A percentile compares a stretch with the other conserved stretches of the same genome.
These are phyloP conservation scores for Allantophomopsis cytisporea DNA, from an alignment of 2,329 filamentous ascomycete genomes.

Conservation along the genomic window DNA sequence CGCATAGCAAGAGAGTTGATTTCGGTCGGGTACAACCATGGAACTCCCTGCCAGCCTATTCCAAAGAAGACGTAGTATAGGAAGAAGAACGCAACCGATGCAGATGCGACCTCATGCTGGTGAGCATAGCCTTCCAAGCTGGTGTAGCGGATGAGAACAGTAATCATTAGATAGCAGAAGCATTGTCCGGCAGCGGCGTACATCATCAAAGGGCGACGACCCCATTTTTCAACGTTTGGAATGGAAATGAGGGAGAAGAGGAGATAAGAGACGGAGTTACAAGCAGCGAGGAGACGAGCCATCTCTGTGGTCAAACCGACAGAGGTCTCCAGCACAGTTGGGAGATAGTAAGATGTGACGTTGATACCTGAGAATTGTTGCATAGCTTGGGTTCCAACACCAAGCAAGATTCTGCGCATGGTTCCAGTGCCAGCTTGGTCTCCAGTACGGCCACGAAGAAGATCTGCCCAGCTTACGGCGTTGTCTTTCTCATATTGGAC, in stretches of 20 bases:
- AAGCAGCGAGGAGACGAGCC: background rate
- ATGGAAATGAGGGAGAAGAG: background rate
- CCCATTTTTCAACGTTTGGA: constrained; percentile 30
- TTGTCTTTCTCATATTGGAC: constrained; percentile 46
- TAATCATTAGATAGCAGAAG: constrained; percentile 15
- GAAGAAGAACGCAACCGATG: constrained; percentile 4
- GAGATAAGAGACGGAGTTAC: background rate
- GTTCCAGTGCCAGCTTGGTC: constrained; percentile 28
- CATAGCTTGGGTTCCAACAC: constrained; percentile 29
- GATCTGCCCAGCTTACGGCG: background rate
- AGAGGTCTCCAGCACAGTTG: constrained; percentile 30
- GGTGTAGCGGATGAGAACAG: constrained; percentile 3
- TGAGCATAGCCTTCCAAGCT: constrained; percentile 2
- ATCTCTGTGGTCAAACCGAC: constrained; percentile 23
- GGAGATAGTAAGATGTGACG: constrained; percentile 24
- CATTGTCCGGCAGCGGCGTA: constrained; percentile 23
- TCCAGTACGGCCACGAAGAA: constrained; percentile 15
- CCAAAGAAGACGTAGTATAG: constrained; percentile 3
- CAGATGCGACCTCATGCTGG: constrained; percentile 3
- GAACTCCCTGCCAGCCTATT: constrained; percentile 19
- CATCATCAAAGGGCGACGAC: constrained; percentile 44
- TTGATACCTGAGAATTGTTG: constrained; percentile 24
- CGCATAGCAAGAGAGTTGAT: constrained; percentile 32
- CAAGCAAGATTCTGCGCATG: constrained; percentile 27
- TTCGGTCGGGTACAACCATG: constrained; percentile 42